These are phyloP conservation scores for Plenodomus biglobosus DNA, from an alignment of 2,329 filamentous ascomycete genomes.

Conservation along the genomic window DNA sequence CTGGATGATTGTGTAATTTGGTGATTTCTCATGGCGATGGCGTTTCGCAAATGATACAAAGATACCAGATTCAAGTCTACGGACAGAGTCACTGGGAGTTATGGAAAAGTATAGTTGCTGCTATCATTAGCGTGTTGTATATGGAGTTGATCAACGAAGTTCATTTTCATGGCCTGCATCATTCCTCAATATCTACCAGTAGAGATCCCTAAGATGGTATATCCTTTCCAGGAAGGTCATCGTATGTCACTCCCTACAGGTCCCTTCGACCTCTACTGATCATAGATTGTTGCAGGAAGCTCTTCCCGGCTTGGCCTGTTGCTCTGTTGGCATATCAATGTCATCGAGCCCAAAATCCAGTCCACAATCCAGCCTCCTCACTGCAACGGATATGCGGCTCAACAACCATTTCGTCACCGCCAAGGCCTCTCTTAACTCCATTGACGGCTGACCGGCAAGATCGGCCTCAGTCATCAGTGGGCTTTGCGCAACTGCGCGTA, in stretches of 20 bases:
- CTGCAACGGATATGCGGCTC: conserved; percentile 12
- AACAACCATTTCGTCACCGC: conserved; percentile 5
- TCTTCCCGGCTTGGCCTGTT: too few species aligned
- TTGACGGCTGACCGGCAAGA: conserved; percentile 13
- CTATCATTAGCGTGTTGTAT: too few species aligned
- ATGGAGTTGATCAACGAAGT: too few species aligned
- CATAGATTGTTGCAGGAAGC: too few species aligned
- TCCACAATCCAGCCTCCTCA: conserved; percentile 3
- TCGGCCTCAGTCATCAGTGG: conserved; percentile 2
- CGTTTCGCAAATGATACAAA: conserved; percentile 13
- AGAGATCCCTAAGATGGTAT: too few species aligned
- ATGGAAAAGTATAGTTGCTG: too few species aligned
- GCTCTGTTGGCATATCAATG: too few species aligned
- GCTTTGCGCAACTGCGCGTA: background rate
- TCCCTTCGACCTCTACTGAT: too few species aligned
- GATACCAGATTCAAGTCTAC: conserved; percentile 3
- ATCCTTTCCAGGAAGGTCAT: too few species aligned
- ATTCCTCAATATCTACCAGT: too few species aligned
- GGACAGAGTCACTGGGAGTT: conserved; percentile 1
- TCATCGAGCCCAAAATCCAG: background rate
- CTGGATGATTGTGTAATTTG: conserved; percentile 1
- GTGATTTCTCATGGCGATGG: conserved; percentile 6
- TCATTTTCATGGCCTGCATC: too few species aligned
- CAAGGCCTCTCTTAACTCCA: conserved; percentile 2
- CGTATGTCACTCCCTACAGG: too few species aligned